A percentile compares a stretch with the other conserved stretches of the same genome.
These are phyloP conservation scores for Plasmodium gallinaceum DNA, from an alignment of 169 alveolate genomes.

Conservation along the genomic window DNA sequence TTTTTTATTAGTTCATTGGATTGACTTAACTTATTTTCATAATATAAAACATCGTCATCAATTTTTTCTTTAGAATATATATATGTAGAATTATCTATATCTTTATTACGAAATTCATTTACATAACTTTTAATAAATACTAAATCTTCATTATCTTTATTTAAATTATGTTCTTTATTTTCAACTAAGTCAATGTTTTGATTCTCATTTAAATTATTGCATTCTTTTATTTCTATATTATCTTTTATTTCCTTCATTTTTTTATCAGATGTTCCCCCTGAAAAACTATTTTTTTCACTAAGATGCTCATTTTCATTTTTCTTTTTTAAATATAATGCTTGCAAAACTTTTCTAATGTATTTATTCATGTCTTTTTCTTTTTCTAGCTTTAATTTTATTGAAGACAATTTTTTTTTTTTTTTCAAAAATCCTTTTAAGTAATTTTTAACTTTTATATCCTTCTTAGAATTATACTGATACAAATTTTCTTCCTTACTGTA, in stretches of 20 bases:
- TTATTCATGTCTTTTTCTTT: slow-evolving; percentile 36
- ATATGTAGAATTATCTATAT: background rate
- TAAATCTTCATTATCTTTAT: background rate
- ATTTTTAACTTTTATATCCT: slow-evolving; percentile 24
- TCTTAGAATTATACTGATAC: slow-evolving; percentile 22
- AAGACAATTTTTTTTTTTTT: slow-evolving; percentile 26
- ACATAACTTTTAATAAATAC: background rate
- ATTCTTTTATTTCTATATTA: background rate
- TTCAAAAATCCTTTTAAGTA: slow-evolving; percentile 33
- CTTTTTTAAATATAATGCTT: slow-evolving; percentile 40
- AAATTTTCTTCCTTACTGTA: background rate
- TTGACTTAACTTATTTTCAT: slow-evolving; percentile 41
- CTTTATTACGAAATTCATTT: background rate
- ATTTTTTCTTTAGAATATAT: slow-evolving; percentile 22
- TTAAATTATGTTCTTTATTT: background rate
- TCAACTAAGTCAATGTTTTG: background rate
- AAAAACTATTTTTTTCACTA: background rate
- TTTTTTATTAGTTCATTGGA: slow-evolving; percentile 27
- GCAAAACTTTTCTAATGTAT: slow-evolving; percentile 31
- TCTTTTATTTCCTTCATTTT: background rate
- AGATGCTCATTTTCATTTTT: slow-evolving; percentile 26
- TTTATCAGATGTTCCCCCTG: background rate
- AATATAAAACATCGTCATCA: slow-evolving; percentile 51
- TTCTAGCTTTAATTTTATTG: slow-evolving; percentile 15
- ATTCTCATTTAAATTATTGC: background rate